Conservation (phyloP, 1,284 basidiomycete species). For the Cryptococcus wingfieldii region DNA sequence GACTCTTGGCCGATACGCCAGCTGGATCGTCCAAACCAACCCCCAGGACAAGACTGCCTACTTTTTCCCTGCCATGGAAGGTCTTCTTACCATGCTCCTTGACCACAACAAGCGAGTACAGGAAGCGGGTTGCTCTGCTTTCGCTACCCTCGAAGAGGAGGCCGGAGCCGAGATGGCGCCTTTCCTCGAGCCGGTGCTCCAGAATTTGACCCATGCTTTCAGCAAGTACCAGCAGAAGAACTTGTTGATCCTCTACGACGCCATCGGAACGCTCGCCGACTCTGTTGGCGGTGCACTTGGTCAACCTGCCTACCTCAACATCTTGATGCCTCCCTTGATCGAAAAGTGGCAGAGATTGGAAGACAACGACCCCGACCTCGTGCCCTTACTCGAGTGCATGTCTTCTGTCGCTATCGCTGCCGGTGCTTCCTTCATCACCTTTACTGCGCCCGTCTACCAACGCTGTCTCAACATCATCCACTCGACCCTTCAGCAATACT, state of each 20-base stretch:
- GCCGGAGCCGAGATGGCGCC: slow-evolving; percentile 85
- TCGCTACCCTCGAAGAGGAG: slow-evolving; percentile 97
- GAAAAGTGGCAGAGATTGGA: slow-evolving; percentile 81
- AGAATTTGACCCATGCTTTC: slow-evolving; percentile 93
- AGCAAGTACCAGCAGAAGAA: slow-evolving; percentile 99
- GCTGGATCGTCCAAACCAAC: slow-evolving; percentile 78
- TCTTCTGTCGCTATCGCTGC: slow-evolving; percentile 97
- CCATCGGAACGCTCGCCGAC: slow-evolving; percentile 94
- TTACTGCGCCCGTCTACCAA: slow-evolving; percentile 87
- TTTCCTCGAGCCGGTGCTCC: slow-evolving; percentile 89
- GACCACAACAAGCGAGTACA: slow-evolving; percentile 99
- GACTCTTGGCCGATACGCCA: slow-evolving; percentile 97
- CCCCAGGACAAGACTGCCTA: slow-evolving; percentile 80
- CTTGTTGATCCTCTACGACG: slow-evolving; percentile 96
- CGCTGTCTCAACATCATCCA: slow-evolving; percentile 86
- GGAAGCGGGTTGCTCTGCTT: slow-evolving; percentile 97
- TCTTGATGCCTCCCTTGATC: slow-evolving; percentile 92
- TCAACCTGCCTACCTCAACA: slow-evolving; percentile 81
- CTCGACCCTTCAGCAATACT: slow-evolving; percentile 72
- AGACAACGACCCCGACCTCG: slow-evolving; percentile 88
- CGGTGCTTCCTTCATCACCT: slow-evolving; percentile 82
- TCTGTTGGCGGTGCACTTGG: slow-evolving; percentile 86
- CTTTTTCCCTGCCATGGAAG: slow-evolving; percentile 97
- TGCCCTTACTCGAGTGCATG: slow-evolving; percentile 93
- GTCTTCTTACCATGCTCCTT: slow-evolving; percentile 92